phyloP scores from a whole-genome alignment of 495 filamentous ascomycete species.

The Daldinia decipiens region DNA sequence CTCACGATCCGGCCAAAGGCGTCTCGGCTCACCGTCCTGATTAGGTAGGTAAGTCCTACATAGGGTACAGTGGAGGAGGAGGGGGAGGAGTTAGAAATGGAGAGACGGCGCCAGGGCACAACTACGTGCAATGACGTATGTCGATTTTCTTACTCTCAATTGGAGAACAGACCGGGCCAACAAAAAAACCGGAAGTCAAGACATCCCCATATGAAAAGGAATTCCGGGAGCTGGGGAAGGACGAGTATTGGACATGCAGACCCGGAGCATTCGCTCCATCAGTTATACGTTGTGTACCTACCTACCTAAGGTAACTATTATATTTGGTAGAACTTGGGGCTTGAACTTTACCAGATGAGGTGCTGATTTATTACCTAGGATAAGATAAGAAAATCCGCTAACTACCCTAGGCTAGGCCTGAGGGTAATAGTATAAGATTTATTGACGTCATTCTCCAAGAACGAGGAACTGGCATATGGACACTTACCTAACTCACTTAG shows the following conservation, averaged over 20 bases:
- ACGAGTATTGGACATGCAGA: constrained; percentile 1
- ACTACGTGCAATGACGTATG: constrained; percentile 29
- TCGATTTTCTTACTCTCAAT: constrained; percentile 8
- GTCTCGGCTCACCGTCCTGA: constrained; percentile 35
- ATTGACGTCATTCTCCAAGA: constrained; percentile 31
- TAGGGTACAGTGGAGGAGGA: neutral
- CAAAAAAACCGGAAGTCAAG: neutral
- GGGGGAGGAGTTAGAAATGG: neutral
- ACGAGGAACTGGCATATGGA: neutral
- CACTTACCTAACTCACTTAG: too few relatives aligned
- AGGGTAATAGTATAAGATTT: neutral
- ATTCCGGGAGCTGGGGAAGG: constrained; percentile 19
- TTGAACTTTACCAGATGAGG: neutral
- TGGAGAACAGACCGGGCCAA: constrained; percentile 10
- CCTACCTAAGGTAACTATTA: too few relatives aligned
- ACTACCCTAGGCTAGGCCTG: too few relatives aligned
- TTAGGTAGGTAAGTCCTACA: constrained; percentile 23
- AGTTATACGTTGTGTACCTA: too few relatives aligned
- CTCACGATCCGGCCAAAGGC: constrained; percentile 21
- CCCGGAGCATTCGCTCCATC: neutral
- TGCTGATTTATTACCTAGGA: neutral
- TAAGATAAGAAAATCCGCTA: neutral
- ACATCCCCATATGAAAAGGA: neutral
- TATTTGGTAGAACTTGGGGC: neutral
- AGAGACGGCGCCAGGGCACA: neutral